Base-by-base conservation (phyloP, 1,284 basidiomycete species). In the Tetrapyrgos nigripes region DNA sequence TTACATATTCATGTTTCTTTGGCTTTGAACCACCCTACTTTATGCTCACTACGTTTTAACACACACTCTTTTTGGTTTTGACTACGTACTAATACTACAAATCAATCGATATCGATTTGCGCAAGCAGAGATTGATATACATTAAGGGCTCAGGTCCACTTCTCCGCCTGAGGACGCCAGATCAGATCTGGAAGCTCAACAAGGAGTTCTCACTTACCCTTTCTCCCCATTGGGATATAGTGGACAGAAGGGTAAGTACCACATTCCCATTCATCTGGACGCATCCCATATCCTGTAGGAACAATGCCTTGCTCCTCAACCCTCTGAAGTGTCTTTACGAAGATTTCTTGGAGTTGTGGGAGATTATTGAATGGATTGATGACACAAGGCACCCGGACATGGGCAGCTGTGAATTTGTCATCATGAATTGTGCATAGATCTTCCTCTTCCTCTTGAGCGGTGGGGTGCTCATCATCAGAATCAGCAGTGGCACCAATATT, bases 61-160 rank as follows among this genome's bases (percentile, higher is more conserved):
- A n/a, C n/a, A n/a, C n/a, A n/a, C n/a, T n/a, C n/a, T n/a, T n/a
- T n/a, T n/a, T n/a, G n/a, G n/a, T n/a, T n/a, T n/a, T n/a, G n/a
- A n/a, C n/a, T n/a, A n/a, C n/a, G n/a, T n/a, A n/a, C n/a, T n/a
- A n/a, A n/a, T n/a, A n/a, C n/a, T n/a, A n/a, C n/a, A n/a, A n/a
- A n/a, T n/a, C n/a, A n/a, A n/a, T n/a, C n/a, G n/a, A n/a, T n/a
- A n/a, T n/a, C n/a, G n/a, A n/a, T n/a, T n/a, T n/a, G n/a, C n/a
- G n/a, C n/a, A n/a, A n/a, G n/a, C n/a, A n/a, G n/a, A n/a, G n/a
- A n/a, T n/a, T n/a, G n/a, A n/a, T n/a, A n/a, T n/a, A n/a, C n/a
- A 58, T 54, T 49, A 14, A 70, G 46, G 24, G 57, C 67, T 35
- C 65, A 62, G 8, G 62, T 63, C 70, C 68, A 71, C 24, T 63